A percentile compares a stretch with the other conserved stretches of the same genome.
Conservation (phyloP, 192 early-diverging fungal genomes). For the Coemansia sp. region DNA sequence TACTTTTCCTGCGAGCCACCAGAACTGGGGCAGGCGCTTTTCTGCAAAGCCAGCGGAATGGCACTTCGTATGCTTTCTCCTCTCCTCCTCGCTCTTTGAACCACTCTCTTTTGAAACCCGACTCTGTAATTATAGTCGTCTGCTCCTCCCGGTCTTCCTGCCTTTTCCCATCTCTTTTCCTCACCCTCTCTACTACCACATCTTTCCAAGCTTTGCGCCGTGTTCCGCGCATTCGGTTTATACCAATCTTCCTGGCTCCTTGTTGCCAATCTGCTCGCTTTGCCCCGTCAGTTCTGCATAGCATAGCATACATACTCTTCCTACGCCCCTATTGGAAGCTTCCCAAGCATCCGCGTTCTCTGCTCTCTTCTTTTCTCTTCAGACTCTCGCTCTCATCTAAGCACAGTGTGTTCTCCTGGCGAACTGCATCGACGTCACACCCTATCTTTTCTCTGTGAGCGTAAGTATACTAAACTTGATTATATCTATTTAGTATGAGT, state of each 20-base stretch:
- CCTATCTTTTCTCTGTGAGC: not conserved
- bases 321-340: not conserved
- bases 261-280: not conserved
- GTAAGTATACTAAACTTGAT: not conserved
- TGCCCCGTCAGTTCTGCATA: not conserved
- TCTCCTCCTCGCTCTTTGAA: slow-evolving; percentile 7
- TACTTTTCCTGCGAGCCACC: not conserved
- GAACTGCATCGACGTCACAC: not conserved
- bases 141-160: slow-evolving; percentile 14
- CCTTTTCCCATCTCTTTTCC: slow-evolving; percentile 3
- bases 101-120: slow-evolving; percentile 12
- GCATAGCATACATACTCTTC: not conserved
- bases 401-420: not conserved
- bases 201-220: slow-evolving; percentile 14
- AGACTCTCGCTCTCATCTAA: not conserved
- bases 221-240: slow-evolving; percentile 7
- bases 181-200: slow-evolving; percentile 2
- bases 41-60: not conserved
- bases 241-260: slow-evolving; percentile 1
- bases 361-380: not conserved
- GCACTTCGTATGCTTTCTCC: not conserved
- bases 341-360: not conserved
- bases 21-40: not conserved
- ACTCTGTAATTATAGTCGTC: slow-evolving; percentile 33
- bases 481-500: not conserved